These are phyloP conservation scores for Globisporangium splendens DNA, from an alignment of 352 stramenopile genomes.

Conservation along the genomic window DNA sequence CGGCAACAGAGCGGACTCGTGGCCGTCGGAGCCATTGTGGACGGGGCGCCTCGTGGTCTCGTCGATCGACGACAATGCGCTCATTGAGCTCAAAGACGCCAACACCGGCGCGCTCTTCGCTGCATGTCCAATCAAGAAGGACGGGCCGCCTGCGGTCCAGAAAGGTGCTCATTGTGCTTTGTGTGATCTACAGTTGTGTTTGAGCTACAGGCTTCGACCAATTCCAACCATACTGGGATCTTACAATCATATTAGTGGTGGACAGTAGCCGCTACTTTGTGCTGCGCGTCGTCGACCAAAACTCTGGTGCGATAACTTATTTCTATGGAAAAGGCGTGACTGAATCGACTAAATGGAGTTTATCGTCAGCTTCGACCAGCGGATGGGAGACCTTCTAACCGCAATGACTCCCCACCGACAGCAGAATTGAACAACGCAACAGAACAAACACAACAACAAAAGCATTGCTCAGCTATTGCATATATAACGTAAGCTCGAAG, in stretches of 20 bases:
- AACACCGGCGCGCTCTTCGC: conserved; percentile 55
- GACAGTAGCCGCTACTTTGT: conserved; percentile 95
- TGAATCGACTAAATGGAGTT: background rate
- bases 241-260: conserved; percentile 54
- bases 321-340: background rate
- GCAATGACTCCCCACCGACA: too few relatives aligned
- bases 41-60: conserved; percentile 62
- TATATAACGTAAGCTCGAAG: too few relatives aligned
- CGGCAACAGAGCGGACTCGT: conserved; percentile 48
- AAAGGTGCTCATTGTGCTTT: too few relatives aligned
- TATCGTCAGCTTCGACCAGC: conserved; percentile 20
- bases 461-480: too few relatives aligned
- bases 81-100: conserved; percentile 62
- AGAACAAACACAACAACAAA: background rate
- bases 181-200: too few relatives aligned
- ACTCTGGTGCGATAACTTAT: conserved; percentile 36
- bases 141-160: conserved; percentile 51
- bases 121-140: conserved; percentile 54
- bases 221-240: too few relatives aligned
- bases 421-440: too few relatives aligned
- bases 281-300: conserved; percentile 86
- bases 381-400: conserved; percentile 60
- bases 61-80: conserved; percentile 46
- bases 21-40: conserved; percentile 57
- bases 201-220: too few relatives aligned